phyloP scores from a whole-genome alignment of 768 basidiomycete species.

The Boletus tomentosulus region DNA sequence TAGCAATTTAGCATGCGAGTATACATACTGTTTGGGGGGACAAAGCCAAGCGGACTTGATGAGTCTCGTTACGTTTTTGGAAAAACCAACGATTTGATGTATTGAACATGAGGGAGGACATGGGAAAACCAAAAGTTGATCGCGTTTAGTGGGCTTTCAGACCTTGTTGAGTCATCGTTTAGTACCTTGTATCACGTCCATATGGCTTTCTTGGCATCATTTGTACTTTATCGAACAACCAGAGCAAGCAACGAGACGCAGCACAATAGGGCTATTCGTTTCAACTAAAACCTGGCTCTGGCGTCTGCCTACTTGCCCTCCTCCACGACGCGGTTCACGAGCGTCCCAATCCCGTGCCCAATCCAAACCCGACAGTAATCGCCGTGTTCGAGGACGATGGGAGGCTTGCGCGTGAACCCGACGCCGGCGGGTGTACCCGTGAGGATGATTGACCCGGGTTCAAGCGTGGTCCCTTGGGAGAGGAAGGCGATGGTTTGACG shows the following conservation, averaged over 20 bases:
- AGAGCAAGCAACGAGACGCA: neutral
- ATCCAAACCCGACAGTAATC: constrained; percentile 69
- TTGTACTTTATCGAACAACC: neutral
- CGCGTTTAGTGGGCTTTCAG: no score
- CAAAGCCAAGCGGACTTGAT: no score
- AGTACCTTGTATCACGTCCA: no score
- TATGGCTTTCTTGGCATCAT: no score
- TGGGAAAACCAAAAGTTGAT: no score
- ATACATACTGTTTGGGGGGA: no score
- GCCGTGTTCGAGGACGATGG: constrained; percentile 66
- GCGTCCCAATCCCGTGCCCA: constrained; percentile 70
- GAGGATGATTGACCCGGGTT: constrained; percentile 76
- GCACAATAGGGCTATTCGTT: neutral
- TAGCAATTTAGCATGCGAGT: no score
- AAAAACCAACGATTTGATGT: no score
- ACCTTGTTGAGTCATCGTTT: no score
- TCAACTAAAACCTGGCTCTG: constrained; percentile 44
- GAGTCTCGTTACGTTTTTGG: no score
- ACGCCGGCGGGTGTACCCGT: constrained; percentile 83
- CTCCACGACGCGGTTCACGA: constrained; percentile 75
- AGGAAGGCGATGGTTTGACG: constrained; percentile 75
- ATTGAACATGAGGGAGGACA: no score
- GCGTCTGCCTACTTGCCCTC: constrained; percentile 41
- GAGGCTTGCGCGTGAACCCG: constrained; percentile 71
- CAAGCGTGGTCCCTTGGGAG: constrained; percentile 80